Percentiles rank a stretch among this genome's conserved stretches.
These are phyloP conservation scores for Isatis tinctoria DNA, from an alignment of 345 rosid species.

Conservation along the genomic window DNA sequence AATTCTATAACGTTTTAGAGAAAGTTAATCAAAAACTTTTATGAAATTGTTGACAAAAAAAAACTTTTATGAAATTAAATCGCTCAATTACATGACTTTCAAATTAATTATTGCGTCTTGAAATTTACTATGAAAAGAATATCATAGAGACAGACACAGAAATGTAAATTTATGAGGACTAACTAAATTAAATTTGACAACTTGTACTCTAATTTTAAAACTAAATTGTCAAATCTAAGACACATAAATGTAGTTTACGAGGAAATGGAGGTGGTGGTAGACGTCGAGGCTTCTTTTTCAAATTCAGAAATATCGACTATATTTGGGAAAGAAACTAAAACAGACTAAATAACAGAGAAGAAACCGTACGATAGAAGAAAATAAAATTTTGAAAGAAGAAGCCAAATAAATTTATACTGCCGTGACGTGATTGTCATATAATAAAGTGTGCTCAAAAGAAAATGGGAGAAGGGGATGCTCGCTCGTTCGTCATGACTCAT, in stretches of 20 bases:
- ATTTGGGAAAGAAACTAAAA: conserved; percentile 10
- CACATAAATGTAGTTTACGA: neutral
- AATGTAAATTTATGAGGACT: neutral
- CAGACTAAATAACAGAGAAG: conserved; percentile 8
- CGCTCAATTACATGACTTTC: neutral
- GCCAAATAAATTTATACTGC: conserved; percentile 12
- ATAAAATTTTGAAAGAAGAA: neutral
- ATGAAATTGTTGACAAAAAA: no score
- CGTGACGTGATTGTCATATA: conserved; percentile 32
- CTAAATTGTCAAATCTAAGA: neutral
- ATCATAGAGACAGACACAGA: neutral
- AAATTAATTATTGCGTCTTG: neutral
- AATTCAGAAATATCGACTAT: conserved; percentile 6
- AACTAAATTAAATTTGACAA: neutral
- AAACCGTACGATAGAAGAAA: neutral
- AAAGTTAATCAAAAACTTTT: neutral
- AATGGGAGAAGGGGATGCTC: conserved; percentile 5
- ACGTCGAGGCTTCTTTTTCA: neutral
- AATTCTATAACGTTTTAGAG: neutral
- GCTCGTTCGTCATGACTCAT: conserved; percentile 16
- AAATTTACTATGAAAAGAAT: neutral
- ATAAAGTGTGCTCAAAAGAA: conserved; percentile 9
- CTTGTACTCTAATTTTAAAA: neutral
- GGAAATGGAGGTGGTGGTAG: neutral
- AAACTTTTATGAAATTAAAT: neutral